These are phyloP conservation scores for Acer negundo DNA, from an alignment of 345 rosid genomes.

Conservation along the genomic window DNA sequence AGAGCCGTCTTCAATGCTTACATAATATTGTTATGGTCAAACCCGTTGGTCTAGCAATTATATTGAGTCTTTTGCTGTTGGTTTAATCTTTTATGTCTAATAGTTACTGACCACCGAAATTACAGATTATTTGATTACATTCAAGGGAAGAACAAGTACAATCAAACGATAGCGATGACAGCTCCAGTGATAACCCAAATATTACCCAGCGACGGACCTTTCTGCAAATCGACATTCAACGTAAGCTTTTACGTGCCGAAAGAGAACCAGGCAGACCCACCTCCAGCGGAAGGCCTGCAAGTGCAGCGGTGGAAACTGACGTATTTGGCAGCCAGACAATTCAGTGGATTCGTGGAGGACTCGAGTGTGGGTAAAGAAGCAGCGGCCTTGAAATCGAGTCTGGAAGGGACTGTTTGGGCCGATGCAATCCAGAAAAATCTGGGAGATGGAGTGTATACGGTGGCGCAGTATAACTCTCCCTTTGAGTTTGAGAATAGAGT, in stretches of 20 bases:
- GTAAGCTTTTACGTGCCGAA: slow-evolving; percentile 84
- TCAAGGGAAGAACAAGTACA: slow-evolving; percentile 70
- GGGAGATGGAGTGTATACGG: slow-evolving; percentile 43
- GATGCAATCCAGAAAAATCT: slow-evolving; percentile 56
- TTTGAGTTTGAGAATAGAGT: slow-evolving; percentile 68
- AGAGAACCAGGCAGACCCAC: slow-evolving; percentile 72
- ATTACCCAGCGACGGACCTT: slow-evolving; percentile 85
- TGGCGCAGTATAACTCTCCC: slow-evolving; percentile 91
- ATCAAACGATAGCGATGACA: slow-evolving; percentile 78
- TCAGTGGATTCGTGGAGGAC: slow-evolving; percentile 74
- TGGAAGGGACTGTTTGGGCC: slow-evolving; percentile 63
- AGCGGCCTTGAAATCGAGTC: slow-evolving; percentile 64
- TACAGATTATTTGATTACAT: slow-evolving; percentile 79
- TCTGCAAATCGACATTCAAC: slow-evolving; percentile 75
- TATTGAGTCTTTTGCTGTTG: no score
- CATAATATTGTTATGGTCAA: no score
- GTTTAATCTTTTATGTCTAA: no score
- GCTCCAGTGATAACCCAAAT: slow-evolving; percentile 74
- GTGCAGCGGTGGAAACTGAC: slow-evolving; percentile 55
- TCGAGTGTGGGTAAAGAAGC: slow-evolving; percentile 63
- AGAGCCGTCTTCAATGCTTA: no score
- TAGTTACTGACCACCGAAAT: no score
- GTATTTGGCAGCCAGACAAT: slow-evolving; percentile 69
- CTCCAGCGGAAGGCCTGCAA: slow-evolving; percentile 76
- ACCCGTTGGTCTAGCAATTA: no score